These are phyloP conservation scores for California macrophylla DNA, from an alignment of 441 rosid genomes.

Conservation along the genomic window DNA sequence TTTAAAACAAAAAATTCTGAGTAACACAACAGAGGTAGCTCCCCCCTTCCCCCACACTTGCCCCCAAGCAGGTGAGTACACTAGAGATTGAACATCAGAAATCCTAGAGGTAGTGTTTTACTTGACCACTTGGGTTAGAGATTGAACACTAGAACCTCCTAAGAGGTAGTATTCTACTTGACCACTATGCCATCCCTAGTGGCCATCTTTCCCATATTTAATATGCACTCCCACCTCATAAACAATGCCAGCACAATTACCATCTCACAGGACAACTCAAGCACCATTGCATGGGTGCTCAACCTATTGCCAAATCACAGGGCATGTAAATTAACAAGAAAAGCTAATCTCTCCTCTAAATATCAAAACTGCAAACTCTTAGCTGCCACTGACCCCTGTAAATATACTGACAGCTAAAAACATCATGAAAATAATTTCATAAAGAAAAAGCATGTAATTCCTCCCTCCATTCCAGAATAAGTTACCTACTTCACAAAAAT, in stretches of 20 bases:
- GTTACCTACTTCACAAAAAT: no score
- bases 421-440: no score
- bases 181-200: not conserved
- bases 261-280: no score
- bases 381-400: no score
- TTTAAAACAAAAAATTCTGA: no score
- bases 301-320: not conserved
- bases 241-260: not conserved
- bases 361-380: no score
- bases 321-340: no score
- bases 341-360: no score
- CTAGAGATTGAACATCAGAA: not conserved
- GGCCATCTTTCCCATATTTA: not conserved
- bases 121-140: not conserved
- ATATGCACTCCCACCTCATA: not conserved
- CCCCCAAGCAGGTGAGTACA: not conserved
- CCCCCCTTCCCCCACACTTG: not conserved
- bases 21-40: not conserved
- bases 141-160: not conserved
- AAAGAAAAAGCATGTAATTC: no score
- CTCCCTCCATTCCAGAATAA: no score
- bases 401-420: no score
- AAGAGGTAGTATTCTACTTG: not conserved
- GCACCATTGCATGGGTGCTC: not conserved
- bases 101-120: not conserved